Conservation (phyloP, 129 eudicot genomes). For the Helianthus tuberosus region DNA sequence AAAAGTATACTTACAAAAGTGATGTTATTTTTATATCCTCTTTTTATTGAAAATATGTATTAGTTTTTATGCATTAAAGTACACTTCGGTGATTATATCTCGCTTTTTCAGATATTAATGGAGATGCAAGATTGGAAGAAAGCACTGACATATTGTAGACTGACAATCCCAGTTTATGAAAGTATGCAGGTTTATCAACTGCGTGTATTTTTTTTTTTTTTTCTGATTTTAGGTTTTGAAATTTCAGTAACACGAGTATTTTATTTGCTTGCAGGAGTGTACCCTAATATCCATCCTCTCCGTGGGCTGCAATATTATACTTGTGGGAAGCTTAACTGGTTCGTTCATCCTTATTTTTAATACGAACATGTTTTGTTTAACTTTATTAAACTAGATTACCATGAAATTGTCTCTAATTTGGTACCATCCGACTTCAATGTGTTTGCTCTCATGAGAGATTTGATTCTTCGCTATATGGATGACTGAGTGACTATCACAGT, state of each 20-base stretch:
- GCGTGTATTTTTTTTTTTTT: neutral
- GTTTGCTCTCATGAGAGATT: neutral
- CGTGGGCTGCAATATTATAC: slow-evolving; percentile 86
- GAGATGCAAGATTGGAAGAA: slow-evolving; percentile 80
- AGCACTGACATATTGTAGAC: slow-evolving; percentile 72
- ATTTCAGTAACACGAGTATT: slow-evolving; percentile 8
- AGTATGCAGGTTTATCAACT: slow-evolving; percentile 45
- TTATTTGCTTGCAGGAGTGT: slow-evolving; percentile 57
- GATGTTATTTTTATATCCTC: neutral
- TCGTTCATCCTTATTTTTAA: slow-evolving; percentile 11
- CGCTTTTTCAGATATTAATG: slow-evolving; percentile 61
- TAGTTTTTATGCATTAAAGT: neutral
- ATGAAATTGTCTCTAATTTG: neutral
- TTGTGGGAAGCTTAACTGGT: slow-evolving; percentile 94
- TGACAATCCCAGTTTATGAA: slow-evolving; percentile 76
- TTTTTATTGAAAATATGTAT: neutral
- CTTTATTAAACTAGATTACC: neutral
- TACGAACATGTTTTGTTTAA: neutral
- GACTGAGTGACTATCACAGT: neutral
- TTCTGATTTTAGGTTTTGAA: slow-evolving; percentile 9
- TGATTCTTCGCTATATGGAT: too few species aligned
- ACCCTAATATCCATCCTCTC: slow-evolving; percentile 75
- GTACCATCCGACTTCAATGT: neutral
- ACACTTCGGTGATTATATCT: neutral
- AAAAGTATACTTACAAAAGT: slow-evolving; percentile 44